Conservation (phyloP, 1,284 basidiomycete genomes). For the Gastroboletus turbinatus region DNA sequence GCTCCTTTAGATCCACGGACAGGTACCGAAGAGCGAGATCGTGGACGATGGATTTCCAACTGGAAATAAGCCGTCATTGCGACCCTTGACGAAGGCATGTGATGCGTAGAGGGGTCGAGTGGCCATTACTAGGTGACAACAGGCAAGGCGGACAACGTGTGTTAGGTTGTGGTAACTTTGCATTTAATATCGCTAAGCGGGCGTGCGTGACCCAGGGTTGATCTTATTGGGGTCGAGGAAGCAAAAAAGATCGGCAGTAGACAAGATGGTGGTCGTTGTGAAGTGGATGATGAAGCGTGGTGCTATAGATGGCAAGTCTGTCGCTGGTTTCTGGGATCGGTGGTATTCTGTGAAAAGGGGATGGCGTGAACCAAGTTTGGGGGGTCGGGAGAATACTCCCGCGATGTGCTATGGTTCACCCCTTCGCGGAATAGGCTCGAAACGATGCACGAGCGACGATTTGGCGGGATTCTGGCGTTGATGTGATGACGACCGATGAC, state of each 20-base stretch:
- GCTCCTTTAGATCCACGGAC: constrained; percentile 4
- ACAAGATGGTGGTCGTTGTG: neutral
- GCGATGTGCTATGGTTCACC: neutral
- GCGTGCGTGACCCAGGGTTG: constrained; percentile 2
- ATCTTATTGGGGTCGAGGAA: neutral
- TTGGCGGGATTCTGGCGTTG: neutral
- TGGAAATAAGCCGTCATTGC: neutral
- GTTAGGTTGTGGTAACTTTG: constrained; percentile 1
- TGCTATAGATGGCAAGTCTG: neutral
- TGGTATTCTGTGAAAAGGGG: neutral
- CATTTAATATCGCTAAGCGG: constrained; percentile 12
- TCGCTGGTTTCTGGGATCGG: neutral
- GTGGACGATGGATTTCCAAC: neutral
- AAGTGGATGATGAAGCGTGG: neutral
- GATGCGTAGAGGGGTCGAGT: neutral
- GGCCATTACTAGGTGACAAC: neutral
- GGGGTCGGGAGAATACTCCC: neutral
- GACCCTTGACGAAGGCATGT: constrained; percentile 2
- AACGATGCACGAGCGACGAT: neutral
- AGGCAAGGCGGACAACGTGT: constrained; percentile 19
- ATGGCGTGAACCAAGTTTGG: neutral
- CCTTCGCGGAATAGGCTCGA: neutral
- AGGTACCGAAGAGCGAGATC: neutral
- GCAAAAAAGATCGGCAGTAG: constrained; percentile 7
- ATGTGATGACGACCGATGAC: neutral